These are phyloP conservation scores for Chrysanthemum makinoi DNA, from an alignment of 129 eudicot genomes.

Conservation along the genomic window DNA sequence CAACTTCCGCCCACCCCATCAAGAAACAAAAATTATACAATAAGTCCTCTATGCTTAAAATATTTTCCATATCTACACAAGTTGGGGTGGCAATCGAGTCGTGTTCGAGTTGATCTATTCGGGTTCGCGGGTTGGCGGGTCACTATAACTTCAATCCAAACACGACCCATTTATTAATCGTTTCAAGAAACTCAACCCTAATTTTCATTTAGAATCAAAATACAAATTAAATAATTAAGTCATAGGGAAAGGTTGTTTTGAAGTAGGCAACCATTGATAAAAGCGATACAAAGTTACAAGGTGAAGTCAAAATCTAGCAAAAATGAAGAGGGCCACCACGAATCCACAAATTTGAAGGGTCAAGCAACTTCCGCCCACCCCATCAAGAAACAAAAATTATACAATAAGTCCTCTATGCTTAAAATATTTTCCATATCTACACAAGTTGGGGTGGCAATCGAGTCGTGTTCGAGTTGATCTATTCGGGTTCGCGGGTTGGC, in stretches of 20 bases:
- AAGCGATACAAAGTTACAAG: neutral
- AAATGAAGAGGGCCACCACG: constrained; percentile 16
- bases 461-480: no score
- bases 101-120: no score
- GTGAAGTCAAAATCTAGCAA: constrained; percentile 13
- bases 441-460: no score
- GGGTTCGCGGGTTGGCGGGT: no score
- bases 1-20: constrained; percentile 14
- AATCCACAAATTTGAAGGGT: neutral
- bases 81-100: no score
- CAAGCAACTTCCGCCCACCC: constrained; percentile 11
- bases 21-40: neutral
- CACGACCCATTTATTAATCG: no score
- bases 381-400: neutral
- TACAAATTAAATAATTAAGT: neutral
- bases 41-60: neutral
- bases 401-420: neutral
- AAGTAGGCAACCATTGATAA: neutral
- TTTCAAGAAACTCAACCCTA: no score
- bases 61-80: no score
- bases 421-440: neutral
- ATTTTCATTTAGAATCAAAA: neutral
- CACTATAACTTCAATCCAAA: no score
- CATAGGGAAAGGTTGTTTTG: neutral
- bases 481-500: no score